Evolutionary conservation across 2,329 filamentous ascomycete genomes (phyloP), one percentile per base, ranked within the genome.

Genomic region (Venturia aucupariae): DNA sequence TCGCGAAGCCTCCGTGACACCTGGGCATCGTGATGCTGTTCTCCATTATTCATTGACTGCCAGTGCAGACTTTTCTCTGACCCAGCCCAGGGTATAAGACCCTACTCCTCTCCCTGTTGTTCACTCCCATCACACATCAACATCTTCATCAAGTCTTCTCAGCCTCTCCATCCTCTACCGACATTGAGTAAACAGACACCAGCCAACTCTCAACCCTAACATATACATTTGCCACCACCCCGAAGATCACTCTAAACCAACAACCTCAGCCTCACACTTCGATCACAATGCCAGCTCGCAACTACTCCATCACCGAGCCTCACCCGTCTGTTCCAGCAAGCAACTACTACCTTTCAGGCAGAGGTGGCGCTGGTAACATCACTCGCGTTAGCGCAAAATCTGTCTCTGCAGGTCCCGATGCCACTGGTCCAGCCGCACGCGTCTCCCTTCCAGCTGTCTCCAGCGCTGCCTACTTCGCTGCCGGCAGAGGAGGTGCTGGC

Each of bases 401-500:
- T 64, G 75, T 84, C 67, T 83, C 83, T 67, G 67, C 73, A 64
- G 80, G 77, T 67, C 72, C 74, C 62, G 73, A 74, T 65, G 76
- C 78, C 67, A 73, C 75, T 8, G 75, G 79, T 65, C 78, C 81
- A 66, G 79, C 81, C 15, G 76, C 82, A 0, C 75, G 79, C 68
- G 75, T 80, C 62, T 77, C 78, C 64, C 78, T 84, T 65, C 75
- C 78, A 68, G 75, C 69, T 72, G 80, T 70, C 68, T 78, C 72
- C 70, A 71, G 68, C 67, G 76, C 78, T 54, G 74, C 78, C 66
- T 80, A 81, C 76, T 87, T 87, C 80, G 83, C 85, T 77, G 82
- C 82, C 13, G 86, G 86, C 69, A 84, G 86, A 65, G 86, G 86
- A 69, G 86, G 86, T 65, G 86, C 85, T 2, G 86, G 86, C 71